phyloP scores from a whole-genome alignment of 2,329 filamentous ascomycete species.

The Stachybotrys elegans region DNA sequence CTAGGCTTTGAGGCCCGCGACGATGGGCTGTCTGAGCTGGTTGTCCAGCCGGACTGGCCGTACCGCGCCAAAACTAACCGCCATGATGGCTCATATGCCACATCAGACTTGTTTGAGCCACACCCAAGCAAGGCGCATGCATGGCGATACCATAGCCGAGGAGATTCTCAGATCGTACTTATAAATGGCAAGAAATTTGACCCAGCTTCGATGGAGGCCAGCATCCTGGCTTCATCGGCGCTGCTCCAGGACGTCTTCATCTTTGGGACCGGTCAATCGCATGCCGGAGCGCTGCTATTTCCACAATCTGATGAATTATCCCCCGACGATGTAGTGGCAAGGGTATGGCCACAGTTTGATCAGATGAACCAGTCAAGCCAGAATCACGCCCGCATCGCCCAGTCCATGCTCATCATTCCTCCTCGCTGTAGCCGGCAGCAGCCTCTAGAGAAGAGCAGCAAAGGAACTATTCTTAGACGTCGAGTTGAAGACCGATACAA shows the following conservation, averaged over 20 bases:
- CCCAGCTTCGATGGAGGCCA: constrained; percentile 54
- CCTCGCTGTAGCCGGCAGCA: constrained; percentile 13
- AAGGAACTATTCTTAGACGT: constrained; percentile 52
- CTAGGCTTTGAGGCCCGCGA: constrained; percentile 41
- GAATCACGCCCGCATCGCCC: constrained; percentile 44
- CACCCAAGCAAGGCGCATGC: constrained; percentile 46
- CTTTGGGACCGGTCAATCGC: constrained; percentile 53
- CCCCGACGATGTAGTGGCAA: constrained; percentile 31
- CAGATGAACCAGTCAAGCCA: constrained; percentile 43
- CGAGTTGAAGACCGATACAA: constrained; percentile 45
- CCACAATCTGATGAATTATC: constrained; percentile 22
- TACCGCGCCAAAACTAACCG: constrained; percentile 54
- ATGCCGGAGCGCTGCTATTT: constrained; percentile 53
- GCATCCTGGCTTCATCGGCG: constrained; percentile 37
- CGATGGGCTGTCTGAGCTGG: constrained; percentile 44
- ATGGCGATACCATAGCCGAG: constrained; percentile 58
- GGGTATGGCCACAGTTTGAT: constrained; percentile 38
- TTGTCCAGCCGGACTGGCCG: constrained; percentile 52
- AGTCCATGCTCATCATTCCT: constrained; percentile 45
- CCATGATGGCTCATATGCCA: constrained; percentile 55
- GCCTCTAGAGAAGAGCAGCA: constrained; percentile 54
- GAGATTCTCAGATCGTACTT: constrained; percentile 57
- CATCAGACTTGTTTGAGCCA: constrained; percentile 55
- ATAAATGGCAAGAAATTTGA: constrained; percentile 67
- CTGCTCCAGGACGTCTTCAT: constrained; percentile 51